Evolutionary conservation across 140 eudicot genomes (phyloP).

Genomic region (Senecio squalidus): DNA sequence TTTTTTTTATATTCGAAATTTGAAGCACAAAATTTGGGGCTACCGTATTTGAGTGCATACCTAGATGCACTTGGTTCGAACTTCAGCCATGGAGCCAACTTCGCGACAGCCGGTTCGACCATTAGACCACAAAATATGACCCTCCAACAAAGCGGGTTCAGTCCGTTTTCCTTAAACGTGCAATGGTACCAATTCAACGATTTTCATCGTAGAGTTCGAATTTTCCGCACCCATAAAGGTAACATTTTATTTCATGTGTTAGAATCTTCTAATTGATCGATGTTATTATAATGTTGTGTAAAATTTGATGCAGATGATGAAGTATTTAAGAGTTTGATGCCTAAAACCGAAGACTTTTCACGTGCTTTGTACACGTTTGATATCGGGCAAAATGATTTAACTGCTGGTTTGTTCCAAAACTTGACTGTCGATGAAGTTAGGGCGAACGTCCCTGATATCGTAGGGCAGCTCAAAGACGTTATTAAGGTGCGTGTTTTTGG

Average conservation of each 20-base stretch:
- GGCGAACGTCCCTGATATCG: constrained; percentile 51
- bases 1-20: neutral
- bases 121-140: constrained; percentile 49
- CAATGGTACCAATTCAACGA: constrained; percentile 48
- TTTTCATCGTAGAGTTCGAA: constrained; percentile 34
- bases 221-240: constrained; percentile 36
- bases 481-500: constrained; percentile 34
- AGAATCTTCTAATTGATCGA: neutral
- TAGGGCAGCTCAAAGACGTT: constrained; percentile 41
- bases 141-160: constrained; percentile 34
- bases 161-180: constrained; percentile 54
- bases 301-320: constrained; percentile 23
- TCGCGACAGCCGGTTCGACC: constrained; percentile 61
- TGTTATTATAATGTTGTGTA: neutral
- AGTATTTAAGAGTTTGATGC: constrained; percentile 29
- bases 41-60: constrained; percentile 53
- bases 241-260: neutral
- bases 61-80: constrained; percentile 58
- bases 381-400: constrained; percentile 80
- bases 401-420: constrained; percentile 51
- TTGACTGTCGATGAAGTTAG: constrained; percentile 47
- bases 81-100: constrained; percentile 65
- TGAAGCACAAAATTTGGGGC: constrained; percentile 32
- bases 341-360: constrained; percentile 33
- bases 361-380: constrained; percentile 61